Base-by-base conservation (phyloP, 441 rosid species). In the Adansonia madagascariensis region DNA sequence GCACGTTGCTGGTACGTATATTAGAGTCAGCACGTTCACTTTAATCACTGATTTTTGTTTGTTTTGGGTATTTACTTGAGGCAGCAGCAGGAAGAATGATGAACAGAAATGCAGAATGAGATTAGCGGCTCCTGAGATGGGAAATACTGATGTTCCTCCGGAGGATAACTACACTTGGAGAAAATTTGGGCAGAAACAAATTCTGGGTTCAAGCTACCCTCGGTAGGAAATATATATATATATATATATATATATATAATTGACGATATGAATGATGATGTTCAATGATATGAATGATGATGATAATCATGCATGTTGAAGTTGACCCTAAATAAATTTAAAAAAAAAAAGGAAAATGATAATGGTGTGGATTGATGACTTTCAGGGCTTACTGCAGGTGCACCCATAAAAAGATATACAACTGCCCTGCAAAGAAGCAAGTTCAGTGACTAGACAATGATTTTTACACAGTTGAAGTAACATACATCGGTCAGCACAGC, bases 121-220 rank as follows among this genome's bases (percentile, higher is more conserved):
- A 56, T 90, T 86, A 64, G 79, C 94, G 0, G 94, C 95, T 1
- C 88, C 94, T 3, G 85, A 75, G 20, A 79, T 81, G 18, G 98
- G 98, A 60, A 93, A 94, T 49, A 82, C 84, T 1, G 94, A 91
- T 52, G 71, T 91, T 49, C 97, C 95, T 2, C 98, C 98, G 2
- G 98, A 93, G 18, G 98, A 94, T 75, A 90, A 90, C 68, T 88
- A 75, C 80, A 88, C 94, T 44, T 94, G 98, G 97, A 87, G 97
- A 75, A 94, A 94, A 81, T 94, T 93, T 39, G 98, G 98, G 1
- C 98, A 94, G 76, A 94, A 94, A 78, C 97, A 94, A 76, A 94
- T 94, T 53, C 82, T 92, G 24, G 91, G 88, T 14, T 89, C 97
- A 0, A 88, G 1, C 64, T 89, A 70, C 59, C 97, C 98, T 8